phyloP scores from a whole-genome alignment of 306 rosid species.

The Pueraria montana region DNA sequence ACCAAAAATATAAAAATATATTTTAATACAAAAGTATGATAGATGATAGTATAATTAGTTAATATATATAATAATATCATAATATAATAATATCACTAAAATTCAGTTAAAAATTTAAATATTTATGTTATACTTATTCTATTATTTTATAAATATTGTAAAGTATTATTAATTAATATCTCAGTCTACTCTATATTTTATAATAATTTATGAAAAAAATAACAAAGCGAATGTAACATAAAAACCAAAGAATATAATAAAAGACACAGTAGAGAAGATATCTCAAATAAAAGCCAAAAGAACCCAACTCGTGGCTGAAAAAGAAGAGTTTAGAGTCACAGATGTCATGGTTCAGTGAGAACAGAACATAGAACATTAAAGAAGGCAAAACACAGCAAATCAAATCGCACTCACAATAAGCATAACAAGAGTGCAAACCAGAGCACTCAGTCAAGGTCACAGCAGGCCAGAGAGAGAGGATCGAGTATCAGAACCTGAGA shows the following conservation, averaged over 20 bases:
- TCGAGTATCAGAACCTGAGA: background rate
- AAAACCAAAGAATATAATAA: background rate
- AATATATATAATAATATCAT: too few species aligned
- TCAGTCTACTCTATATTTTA: background rate
- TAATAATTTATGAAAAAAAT: background rate
- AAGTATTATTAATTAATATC: background rate
- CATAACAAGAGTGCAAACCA: background rate
- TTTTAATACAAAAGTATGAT: background rate
- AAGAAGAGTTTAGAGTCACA: background rate
- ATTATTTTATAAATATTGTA: background rate
- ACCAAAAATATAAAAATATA: background rate
- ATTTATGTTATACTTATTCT: background rate
- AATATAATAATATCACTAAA: background rate
- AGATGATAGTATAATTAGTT: background rate
- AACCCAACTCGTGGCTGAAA: background rate
- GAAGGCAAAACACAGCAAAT: background rate
- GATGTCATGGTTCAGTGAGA: background rate
- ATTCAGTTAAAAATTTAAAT: background rate
- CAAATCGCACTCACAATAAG: background rate
- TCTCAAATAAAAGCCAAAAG: background rate
- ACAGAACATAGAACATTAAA: background rate
- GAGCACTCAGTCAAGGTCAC: background rate
- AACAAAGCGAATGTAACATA: background rate
- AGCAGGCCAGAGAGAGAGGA: background rate
- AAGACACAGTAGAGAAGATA: background rate